Base-by-base conservation (phyloP, 2,329 filamentous ascomycete genomes). In the Colletotrichum sp. region DNA sequence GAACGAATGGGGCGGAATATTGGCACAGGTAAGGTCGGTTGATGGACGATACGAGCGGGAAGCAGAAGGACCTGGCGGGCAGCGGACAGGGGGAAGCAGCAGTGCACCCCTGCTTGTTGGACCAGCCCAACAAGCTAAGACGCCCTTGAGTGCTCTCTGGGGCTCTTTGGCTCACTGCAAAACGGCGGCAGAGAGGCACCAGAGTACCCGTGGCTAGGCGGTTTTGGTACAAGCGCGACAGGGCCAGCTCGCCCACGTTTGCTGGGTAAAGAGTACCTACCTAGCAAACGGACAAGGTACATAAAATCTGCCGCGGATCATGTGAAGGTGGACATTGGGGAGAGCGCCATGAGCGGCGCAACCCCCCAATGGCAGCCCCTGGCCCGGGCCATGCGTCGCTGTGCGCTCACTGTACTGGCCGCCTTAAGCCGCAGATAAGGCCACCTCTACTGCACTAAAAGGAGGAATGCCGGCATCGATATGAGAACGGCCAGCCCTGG, bases 91-190 rank as follows among this genome's bases (percentile, higher is more conserved):
- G 68, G 30, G 61, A 63, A 64, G 55, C 24, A 21, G 61, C 52
- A 38, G 65, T 30, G 24, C 26, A 58, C 71, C 74, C 74, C 48
- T 74, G 74, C 71, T 38, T 65, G 65, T 76, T 76, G 74, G 70
- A 74, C 60, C 43, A 38, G 70, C 73, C 73, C 69, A 75, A 75
- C 73, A 75, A 75, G 73, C 73, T 68, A 67, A 64, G 36, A 38
- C 21, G 57, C 57, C 30, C 43, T 52, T 52, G 43, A 52, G 21
- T 52, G n/a, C 43, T 24, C 43, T 21, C 43, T 52, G 43, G 43
- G 43, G 43, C 43, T 52, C 43, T 60, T 15, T 63, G 58, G 28
- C 61, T 60, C 57, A 38, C 66, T 61, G 43, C n/a, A 52, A 52
- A 52, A 21, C n/a, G 43, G n/a, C 43, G n/a, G 58, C 58, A n/a